These are phyloP conservation scores for Phoma sp. DNA, from an alignment of 2,329 filamentous ascomycete species.

Conservation along the genomic window DNA sequence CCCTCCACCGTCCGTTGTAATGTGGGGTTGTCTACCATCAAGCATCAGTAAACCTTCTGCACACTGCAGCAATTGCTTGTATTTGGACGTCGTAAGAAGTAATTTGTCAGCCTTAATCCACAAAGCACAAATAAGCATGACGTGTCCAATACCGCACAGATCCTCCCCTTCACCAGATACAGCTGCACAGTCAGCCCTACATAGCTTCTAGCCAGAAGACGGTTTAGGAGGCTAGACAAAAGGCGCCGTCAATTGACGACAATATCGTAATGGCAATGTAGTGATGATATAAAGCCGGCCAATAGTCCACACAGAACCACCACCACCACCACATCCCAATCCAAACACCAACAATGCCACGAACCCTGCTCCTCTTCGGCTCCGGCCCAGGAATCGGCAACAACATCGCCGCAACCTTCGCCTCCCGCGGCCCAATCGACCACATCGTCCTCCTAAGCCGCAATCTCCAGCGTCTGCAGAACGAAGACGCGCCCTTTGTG, in stretches of 20 bases:
- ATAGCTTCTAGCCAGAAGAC: background rate
- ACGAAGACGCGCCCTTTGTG: constrained; percentile 44
- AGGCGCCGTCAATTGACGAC: background rate
- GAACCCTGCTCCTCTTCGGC: constrained; percentile 52
- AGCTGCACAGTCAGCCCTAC: background rate
- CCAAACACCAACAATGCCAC: constrained; percentile 16
- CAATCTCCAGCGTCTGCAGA: constrained; percentile 49
- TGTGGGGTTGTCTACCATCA: background rate
- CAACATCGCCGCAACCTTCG: constrained; percentile 51
- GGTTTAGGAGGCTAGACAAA: background rate
- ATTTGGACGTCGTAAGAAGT: background rate
- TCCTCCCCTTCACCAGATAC: background rate
- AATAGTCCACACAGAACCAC: background rate
- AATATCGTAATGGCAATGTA: background rate
- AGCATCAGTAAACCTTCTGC: background rate
- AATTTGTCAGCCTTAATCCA: background rate
- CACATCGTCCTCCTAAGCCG: constrained; percentile 59
- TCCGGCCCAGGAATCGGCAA: constrained; percentile 59
- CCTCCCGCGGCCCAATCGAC: constrained; percentile 50
- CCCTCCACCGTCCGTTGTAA: too few species aligned
- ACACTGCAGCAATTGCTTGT: background rate
- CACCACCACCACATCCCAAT: background rate
- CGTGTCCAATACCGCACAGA: background rate
- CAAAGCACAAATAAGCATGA: too few species aligned
- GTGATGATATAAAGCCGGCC: background rate